A percentile compares a stretch with the other conserved stretches of the same genome.
Evolutionary conservation across 192 early-diverging fungal species (phyloP).

Genomic region (Thoreauomyces humboldtii): DNA sequence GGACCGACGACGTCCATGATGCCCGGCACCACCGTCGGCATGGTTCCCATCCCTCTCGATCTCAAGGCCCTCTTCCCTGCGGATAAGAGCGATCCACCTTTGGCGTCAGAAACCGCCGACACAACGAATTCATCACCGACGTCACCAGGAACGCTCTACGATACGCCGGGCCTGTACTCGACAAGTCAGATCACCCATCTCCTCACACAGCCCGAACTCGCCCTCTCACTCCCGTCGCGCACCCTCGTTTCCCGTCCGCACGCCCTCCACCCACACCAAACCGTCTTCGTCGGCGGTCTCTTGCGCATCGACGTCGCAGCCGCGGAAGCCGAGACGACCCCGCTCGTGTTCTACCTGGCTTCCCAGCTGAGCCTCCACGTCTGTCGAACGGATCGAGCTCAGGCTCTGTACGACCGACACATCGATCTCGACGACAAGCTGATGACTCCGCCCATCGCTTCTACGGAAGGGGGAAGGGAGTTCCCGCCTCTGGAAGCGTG

Average conservation of each 20-base stretch:
- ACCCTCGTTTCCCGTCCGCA: not conserved
- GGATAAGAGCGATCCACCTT: not conserved
- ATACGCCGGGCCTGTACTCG: conserved; percentile 23
- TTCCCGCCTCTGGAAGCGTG: not conserved
- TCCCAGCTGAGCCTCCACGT: conserved; percentile 13
- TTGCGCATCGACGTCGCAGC: conserved; percentile 1
- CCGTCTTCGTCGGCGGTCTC: conserved; percentile 24
- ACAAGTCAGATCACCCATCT: conserved; percentile 18
- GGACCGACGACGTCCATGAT: conserved; percentile 57
- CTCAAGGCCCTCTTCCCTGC: not conserved
- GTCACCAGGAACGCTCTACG: conserved; percentile 16
- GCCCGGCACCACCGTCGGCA: conserved; percentile 75
- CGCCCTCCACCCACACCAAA: not conserved
- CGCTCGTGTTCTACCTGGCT: conserved; percentile 2
- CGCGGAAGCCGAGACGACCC: not conserved
- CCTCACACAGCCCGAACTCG: conserved; percentile 10
- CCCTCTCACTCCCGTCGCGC: not conserved
- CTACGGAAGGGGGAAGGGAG: not conserved
- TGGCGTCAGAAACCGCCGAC: not conserved
- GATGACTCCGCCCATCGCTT: conserved; percentile 15
- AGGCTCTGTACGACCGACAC: conserved; percentile 8
- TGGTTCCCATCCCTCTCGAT: conserved; percentile 46
- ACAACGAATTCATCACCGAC: not conserved
- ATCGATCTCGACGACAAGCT: not conserved
- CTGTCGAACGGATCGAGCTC: conserved; percentile 6